Base-by-base conservation (phyloP, 495 filamentous ascomycete species). In the Aspergillus olivimuriae region DNA sequence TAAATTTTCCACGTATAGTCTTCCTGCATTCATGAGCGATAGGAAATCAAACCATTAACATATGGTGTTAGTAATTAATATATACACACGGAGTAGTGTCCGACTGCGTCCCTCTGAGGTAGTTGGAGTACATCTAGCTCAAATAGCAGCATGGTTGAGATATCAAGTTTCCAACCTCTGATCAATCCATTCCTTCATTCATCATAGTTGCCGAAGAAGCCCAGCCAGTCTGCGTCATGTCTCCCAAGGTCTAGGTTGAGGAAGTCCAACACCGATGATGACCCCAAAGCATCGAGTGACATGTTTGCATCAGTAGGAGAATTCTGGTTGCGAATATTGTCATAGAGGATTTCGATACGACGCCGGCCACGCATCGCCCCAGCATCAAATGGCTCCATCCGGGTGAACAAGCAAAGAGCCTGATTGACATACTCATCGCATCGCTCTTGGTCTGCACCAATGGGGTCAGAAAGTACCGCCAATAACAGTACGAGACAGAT, bases 211-310 rank as follows among this genome's bases (percentile, higher is more conserved):
- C 36, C 30, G 15, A 42, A 12, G 5, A 42, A 32, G 3, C 14
- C 39, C 4, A 42, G 11, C 39, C 39, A 42, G 17, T 42, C 39
- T 7, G 26, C 12, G 30, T 42, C 39, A 42, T 31, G 16, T 18
- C 12, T 26, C 15, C 15, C 15, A 10, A 42, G 14, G 10, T 42
- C 39, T 14, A 42, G 10, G 16, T 42, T 15, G 14, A 42, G 15
- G 19, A 42, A 42, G 4, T 32, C 39, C 14, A 42, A 19, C 2
- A 42, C 26, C 4, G n/a, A n/a, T n/a, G 39, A 42, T 3, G 39
- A 42, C 1, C 17, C 39, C 8, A 31, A 9, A 18, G 26, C n/a
- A 21, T 39, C 18, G 12, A 21, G 14, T 21, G 4, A 14, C 10
- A 18, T 39, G n/a, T 18, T 21, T 2, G n/a, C n/a, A n/a, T n/a